Evolutionary conservation across 441 rosid species (phyloP), one percentile per base, ranked within the genome.

Genomic region (Melastoma candidum): DNA sequence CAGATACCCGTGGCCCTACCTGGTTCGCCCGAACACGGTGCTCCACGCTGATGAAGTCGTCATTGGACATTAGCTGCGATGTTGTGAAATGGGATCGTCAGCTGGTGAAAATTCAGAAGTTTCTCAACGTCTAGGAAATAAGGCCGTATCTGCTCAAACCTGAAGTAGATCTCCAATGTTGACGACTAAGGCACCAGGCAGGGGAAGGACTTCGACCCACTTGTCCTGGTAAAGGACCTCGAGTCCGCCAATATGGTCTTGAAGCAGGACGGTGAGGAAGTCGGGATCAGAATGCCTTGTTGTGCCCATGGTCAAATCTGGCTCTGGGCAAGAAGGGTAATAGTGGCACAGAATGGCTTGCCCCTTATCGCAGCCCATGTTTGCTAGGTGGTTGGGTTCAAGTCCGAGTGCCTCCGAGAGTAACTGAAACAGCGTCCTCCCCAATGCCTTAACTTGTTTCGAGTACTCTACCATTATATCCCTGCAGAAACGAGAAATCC

Each of bases 401-500:
- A 48, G 51, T 12, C 51, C n/a, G 4, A 48, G 29, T 25, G 51
- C 51, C 51, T 48, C 51, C 26, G 27, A 22, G 22, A 22, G 51
- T 29, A 48, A 29, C 29, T 48, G 26, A 48, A 48, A 48, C 51
- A 48, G 51, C 51, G 12, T 17, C 7, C 10, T 12, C 29, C 51
- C 51, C 5, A 9, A n/a, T 0, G 24, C n/a, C 12, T 26, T 24
- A 26, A 24, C 52, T 49, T 49, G 32, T 32, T 25, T 25, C 26
- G 24, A 32, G 52, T 49, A 49, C 32, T 49, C 32, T 25, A 49
- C 29, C 52, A 49, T 25, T 7, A 49, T 49, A 78, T 24, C 9
- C 74, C 79, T 63, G 78, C 67, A 0, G 62, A 71, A 1, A 48
- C 7, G 1, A 74, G 77, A 58, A 73, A 73, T 45, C 67, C 2